phyloP scores from a whole-genome alignment of 169 alveolate genomes.

The Eimeria acervulina region DNA sequence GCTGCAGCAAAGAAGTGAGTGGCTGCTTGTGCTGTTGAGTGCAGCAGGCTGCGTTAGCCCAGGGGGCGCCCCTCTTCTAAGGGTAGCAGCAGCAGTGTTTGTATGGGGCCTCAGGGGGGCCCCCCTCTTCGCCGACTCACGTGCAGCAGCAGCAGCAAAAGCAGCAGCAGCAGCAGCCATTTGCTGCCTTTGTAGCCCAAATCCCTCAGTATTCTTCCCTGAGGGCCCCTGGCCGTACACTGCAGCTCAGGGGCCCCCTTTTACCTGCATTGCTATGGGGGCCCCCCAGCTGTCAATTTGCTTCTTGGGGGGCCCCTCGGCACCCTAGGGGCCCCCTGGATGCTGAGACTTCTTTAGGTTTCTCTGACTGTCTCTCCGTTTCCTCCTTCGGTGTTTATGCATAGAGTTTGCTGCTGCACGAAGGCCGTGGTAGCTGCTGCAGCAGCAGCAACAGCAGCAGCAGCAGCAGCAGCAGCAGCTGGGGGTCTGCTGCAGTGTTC shows the following conservation, averaged over 20 bases:
- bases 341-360: neutral
- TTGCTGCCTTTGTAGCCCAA: neutral
- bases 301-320: neutral
- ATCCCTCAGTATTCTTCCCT: neutral
- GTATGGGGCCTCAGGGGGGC: neutral
- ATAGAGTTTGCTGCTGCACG: neutral
- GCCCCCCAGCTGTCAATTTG: neutral
- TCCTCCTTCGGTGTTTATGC: neutral
- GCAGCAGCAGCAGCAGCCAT: neutral
- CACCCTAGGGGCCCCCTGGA: neutral
- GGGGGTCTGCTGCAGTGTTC: too few relatives aligned
- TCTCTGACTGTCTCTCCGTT: too few relatives aligned
- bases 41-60: neutral
- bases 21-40: neutral
- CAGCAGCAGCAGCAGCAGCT: too few relatives aligned
- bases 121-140: neutral
- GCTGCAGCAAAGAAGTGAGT: neutral
- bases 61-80: neutral
- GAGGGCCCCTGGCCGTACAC: neutral
- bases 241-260: neutral
- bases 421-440: too few relatives aligned
- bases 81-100: neutral
- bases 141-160: neutral
- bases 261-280: neutral
- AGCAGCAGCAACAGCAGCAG: too few relatives aligned